Evolutionary conservation across 2,329 filamentous ascomycete genomes (phyloP).

Genomic region (Pyricularia sp.): DNA sequence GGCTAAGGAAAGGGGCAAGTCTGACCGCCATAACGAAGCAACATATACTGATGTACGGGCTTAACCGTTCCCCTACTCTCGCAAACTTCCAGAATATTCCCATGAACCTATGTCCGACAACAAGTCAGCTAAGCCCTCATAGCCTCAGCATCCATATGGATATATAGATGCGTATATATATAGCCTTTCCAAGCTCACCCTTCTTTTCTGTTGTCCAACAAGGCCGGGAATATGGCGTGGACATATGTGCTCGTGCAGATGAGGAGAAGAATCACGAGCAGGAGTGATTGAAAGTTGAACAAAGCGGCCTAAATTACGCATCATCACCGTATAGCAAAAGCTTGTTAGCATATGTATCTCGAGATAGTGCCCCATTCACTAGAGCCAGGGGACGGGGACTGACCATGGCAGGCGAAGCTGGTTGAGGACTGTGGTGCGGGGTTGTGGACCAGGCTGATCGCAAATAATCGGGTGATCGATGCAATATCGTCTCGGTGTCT

Average conservation of each 20-base stretch:
- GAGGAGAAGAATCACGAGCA: constrained; percentile 86
- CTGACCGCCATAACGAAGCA: constrained; percentile 86
- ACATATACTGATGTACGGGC: constrained; percentile 90
- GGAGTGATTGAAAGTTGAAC: constrained; percentile 97
- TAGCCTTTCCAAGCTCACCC: constrained; percentile 42
- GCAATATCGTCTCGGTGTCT: neutral
- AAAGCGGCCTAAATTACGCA: constrained; percentile 63
- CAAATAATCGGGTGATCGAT: neutral
- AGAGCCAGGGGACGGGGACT: neutral
- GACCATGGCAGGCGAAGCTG: neutral
- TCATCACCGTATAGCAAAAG: neutral
- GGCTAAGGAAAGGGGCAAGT: neutral
- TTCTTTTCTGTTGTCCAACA: constrained; percentile 89
- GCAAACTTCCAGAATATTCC: constrained; percentile 96
- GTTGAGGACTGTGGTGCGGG: neutral
- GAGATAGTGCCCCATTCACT: neutral
- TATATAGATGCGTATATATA: neutral
- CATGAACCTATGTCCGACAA: constrained; percentile 45
- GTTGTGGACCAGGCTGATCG: neutral
- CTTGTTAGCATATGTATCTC: neutral
- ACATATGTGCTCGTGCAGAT: constrained; percentile 95
- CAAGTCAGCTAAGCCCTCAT: neutral
- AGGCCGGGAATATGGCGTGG: constrained; percentile 78
- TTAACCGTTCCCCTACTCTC: constrained; percentile 82
- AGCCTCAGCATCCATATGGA: neutral